These are phyloP conservation scores for Lojkania enalia DNA, from an alignment of 2,329 filamentous ascomycete genomes.

Conservation along the genomic window DNA sequence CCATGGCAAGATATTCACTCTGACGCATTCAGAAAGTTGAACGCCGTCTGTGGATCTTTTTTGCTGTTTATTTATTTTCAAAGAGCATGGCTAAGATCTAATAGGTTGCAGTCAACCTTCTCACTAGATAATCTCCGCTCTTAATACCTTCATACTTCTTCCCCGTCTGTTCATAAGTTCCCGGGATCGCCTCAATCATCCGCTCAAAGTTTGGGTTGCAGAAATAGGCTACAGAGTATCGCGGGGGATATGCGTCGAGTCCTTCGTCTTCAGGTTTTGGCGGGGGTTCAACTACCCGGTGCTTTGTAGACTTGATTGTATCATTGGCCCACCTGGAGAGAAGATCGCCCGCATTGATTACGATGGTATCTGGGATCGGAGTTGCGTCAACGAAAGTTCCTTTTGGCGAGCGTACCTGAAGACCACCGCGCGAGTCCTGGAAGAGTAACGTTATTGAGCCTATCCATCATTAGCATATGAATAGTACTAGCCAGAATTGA, in stretches of 20 bases:
- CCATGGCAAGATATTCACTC: too few relatives aligned
- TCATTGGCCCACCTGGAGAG: slow-evolving; percentile 89
- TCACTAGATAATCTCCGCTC: slow-evolving; percentile 78
- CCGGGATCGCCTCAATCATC: slow-evolving; percentile 78
- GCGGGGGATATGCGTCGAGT: slow-evolving; percentile 65
- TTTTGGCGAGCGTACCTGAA: slow-evolving; percentile 69
- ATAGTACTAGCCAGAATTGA: not conserved
- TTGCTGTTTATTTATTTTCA: too few relatives aligned
- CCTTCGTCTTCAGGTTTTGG: slow-evolving; percentile 49
- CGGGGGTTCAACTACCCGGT: slow-evolving; percentile 87
- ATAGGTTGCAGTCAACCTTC: slow-evolving; percentile 73
- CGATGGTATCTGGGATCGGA: slow-evolving; percentile 78
- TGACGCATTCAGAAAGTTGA: too few relatives aligned
- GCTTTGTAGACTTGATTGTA: slow-evolving; percentile 85
- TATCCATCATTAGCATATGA: slow-evolving; percentile 19
- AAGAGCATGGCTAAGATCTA: too few relatives aligned
- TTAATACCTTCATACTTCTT: slow-evolving; percentile 82
- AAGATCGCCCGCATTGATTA: slow-evolving; percentile 88
- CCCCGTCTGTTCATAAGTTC: slow-evolving; percentile 69
- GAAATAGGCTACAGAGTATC: slow-evolving; percentile 89
- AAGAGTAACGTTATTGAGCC: slow-evolving; percentile 47
- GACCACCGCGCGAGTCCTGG: slow-evolving; percentile 60
- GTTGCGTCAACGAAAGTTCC: slow-evolving; percentile 81
- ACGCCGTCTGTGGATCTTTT: too few relatives aligned
- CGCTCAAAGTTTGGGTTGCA: slow-evolving; percentile 82